Base-by-base conservation (phyloP, 805 yeast species). In the Candida vaughaniae region DNA sequence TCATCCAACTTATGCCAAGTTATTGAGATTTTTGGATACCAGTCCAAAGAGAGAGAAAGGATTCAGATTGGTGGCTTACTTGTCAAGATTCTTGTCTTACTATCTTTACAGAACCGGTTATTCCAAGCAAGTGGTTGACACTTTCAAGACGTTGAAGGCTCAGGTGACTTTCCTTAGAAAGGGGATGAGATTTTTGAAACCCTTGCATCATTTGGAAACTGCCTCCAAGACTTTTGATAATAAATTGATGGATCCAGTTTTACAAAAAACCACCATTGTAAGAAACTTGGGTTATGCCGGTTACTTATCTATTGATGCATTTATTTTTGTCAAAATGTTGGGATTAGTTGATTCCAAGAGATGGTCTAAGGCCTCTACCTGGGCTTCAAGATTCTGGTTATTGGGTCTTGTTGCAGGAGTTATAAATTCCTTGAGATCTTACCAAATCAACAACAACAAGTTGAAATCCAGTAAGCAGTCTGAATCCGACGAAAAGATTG, bases 171-270 rank as follows among this genome's bases (percentile, higher is more conserved):
- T 82, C 41, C 72, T 86, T 45, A 80, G 98, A 59, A 91, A 91
- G 66, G 81, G 89, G 16, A 64, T 90, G 69, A 77, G 97, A 53
- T 79, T 83, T 53, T 76, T 88, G 45, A 90, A 89, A 63, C 95
- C 95, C 1, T 64, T 90, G 52, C 72, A 71, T 51, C 88, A 83
- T 56, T 54, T 85, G 37, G 79, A 80, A 50, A 73, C 77, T n/a
- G 85, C 90, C 4, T 70, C 84, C 2, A 71, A 74, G 45, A 75
- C 85, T 10, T 75, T 69, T 50, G 85, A 80, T 54, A 80, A 86
- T 61, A 82, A 85, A 66, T 73, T 88, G 30, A 57, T 74, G 35
- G 91, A 84, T 57, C 74, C 75, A 8, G 62, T 78, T 17, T 60
- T 74, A 49, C 77, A 80, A 55, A 54, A 66, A 42, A 66, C 78